A percentile compares a stretch with the other conserved stretches of the same genome.
Conservation (phyloP, 305 asterid species). For the Coffea humblotiana region DNA sequence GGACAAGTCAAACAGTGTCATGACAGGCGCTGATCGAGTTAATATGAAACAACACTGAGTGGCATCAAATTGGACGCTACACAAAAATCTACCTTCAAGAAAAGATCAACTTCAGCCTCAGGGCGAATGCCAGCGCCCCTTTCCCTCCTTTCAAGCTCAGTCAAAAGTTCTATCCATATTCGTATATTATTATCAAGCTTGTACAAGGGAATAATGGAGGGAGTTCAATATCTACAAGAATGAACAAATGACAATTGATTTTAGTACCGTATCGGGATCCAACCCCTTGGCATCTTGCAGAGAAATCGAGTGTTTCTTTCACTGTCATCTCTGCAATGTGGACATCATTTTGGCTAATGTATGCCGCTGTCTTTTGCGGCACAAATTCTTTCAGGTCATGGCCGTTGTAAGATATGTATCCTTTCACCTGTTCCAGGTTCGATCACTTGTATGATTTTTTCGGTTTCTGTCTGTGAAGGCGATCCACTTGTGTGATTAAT, state of each 20-base stretch:
- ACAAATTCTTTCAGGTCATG: slow-evolving; percentile 70
- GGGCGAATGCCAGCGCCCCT: slow-evolving; percentile 85
- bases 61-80: not conserved
- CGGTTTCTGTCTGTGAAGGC: no score
- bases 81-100: slow-evolving; percentile 60
- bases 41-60: not conserved
- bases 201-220: not conserved
- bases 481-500: not conserved
- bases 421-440: slow-evolving; percentile 47
- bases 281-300: slow-evolving; percentile 91
- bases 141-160: slow-evolving; percentile 92
- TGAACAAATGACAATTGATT: not conserved
- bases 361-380: slow-evolving; percentile 84
- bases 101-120: slow-evolving; percentile 87
- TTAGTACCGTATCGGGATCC: slow-evolving; percentile 81
- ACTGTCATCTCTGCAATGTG: slow-evolving; percentile 97
- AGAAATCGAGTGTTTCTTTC: slow-evolving; percentile 88
- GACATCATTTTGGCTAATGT: slow-evolving; percentile 92
- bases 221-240: not conserved
- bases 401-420: slow-evolving; percentile 83
- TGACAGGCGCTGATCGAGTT: no score
- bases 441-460: not conserved
- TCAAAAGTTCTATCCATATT: slow-evolving; percentile 52
- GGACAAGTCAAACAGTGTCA: not conserved
- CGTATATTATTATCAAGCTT: not conserved